These are phyloP conservation scores for Xylariomycetidae sp. DNA, from an alignment of 2,329 filamentous ascomycete genomes.

Conservation along the genomic window DNA sequence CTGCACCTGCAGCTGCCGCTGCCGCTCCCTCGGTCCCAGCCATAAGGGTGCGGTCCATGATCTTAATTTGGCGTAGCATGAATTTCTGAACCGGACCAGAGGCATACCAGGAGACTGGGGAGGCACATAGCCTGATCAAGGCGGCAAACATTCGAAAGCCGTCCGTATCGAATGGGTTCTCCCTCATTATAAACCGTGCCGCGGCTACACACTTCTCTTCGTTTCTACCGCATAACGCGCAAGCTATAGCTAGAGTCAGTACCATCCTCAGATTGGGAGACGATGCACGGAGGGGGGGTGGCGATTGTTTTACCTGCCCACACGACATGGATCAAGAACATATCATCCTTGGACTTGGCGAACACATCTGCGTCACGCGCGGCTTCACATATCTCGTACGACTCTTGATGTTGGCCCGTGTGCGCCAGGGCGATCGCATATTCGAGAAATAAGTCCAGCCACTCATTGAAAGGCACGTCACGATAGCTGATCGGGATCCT, in stretches of 20 bases:
- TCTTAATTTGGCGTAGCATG: conserved; percentile 85
- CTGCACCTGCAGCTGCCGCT: no score
- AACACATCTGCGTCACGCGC: conserved; percentile 81
- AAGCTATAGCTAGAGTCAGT: conserved; percentile 48
- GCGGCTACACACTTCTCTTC: conserved; percentile 69
- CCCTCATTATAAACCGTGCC: conserved; percentile 79
- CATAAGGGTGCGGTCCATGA: conserved; percentile 69
- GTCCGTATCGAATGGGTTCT: conserved; percentile 74
- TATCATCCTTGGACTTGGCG: conserved; percentile 61
- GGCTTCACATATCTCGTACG: conserved; percentile 75
- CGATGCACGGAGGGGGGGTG: no score
- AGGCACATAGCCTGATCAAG: conserved; percentile 71
- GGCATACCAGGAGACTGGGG: conserved; percentile 70
- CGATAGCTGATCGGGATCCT: conserved; percentile 42
- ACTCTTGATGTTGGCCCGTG: conserved; percentile 60
- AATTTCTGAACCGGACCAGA: conserved; percentile 84
- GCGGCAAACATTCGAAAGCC: conserved; percentile 78
- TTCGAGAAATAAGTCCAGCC: conserved; percentile 87
- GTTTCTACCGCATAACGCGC: conserved; percentile 76
- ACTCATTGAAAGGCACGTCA: conserved; percentile 74
- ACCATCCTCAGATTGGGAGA: no score
- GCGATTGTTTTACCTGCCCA: conserved; percentile 65
- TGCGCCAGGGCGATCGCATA: conserved; percentile 75
- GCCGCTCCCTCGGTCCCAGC: no score
- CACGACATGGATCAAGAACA: conserved; percentile 69